A percentile compares a stretch with the other conserved stretches of the same genome.
Conservation (phyloP, 768 basidiomycete genomes). For the Leucocoprinus sp. region DNA sequence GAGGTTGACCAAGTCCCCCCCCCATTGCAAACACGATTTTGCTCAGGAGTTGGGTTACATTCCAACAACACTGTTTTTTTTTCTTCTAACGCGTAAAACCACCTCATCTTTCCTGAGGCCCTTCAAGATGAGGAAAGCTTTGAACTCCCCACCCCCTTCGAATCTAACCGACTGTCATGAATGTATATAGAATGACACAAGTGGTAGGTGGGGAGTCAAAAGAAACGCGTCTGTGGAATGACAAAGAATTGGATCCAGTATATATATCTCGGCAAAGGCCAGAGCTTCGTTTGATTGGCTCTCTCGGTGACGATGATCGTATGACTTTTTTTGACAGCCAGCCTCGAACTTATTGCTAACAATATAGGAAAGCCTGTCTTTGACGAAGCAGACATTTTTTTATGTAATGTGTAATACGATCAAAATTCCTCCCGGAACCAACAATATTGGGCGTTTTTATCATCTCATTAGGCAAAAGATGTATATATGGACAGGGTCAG, state of each 20-base stretch:
- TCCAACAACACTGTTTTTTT: slow-evolving; percentile 18
- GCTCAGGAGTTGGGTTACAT: too few species aligned
- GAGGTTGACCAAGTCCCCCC: slow-evolving; percentile 24
- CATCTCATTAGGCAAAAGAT: slow-evolving; percentile 1
- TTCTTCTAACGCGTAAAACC: slow-evolving; percentile 23
- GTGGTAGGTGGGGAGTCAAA: slow-evolving; percentile 10
- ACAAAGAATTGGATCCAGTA: background rate
- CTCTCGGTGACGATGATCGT: background rate
- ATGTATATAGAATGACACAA: slow-evolving; percentile 16
- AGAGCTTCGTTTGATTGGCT: slow-evolving; percentile 3
- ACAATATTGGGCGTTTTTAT: slow-evolving; percentile 1
- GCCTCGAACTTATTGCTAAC: background rate
- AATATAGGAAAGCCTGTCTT: background rate
- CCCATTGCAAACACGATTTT: too few species aligned
- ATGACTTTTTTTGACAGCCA: background rate
- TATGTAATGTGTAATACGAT: background rate
- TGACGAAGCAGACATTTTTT: background rate
- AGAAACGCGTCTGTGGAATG: slow-evolving; percentile 12
- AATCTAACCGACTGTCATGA: slow-evolving; percentile 14
- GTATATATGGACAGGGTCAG: slow-evolving; percentile 15
- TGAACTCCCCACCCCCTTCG: too few species aligned
- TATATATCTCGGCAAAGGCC: background rate
- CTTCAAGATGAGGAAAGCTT: slow-evolving; percentile 22
- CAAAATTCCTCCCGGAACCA: background rate
- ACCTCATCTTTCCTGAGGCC: slow-evolving; percentile 19